A percentile compares a stretch with the other conserved stretches of the same genome.
phyloP scores from a whole-genome alignment of 345 rosid genomes.

The Camelina hispida region DNA sequence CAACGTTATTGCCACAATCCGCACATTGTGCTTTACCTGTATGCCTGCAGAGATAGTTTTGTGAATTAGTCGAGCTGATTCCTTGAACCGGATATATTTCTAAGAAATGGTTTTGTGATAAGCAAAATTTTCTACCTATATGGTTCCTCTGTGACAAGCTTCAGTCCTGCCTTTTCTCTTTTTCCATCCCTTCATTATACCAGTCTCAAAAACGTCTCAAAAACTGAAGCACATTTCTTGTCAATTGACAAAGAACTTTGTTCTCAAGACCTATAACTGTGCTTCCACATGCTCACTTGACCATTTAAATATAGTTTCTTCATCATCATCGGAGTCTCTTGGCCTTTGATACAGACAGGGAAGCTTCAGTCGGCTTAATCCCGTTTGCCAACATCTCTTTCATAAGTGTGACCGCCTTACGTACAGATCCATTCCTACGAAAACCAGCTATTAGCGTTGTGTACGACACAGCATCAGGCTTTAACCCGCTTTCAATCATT shows the following conservation, averaged over 20 bases:
- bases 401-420: constrained; percentile 47
- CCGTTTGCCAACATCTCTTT: constrained; percentile 51
- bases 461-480: constrained; percentile 18
- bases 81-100: neutral
- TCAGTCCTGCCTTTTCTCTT: neutral
- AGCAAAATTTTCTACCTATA: constrained; percentile 25
- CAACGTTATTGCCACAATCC: neutral
- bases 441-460: constrained; percentile 18
- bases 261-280: constrained; percentile 1
- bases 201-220: neutral
- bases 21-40: constrained; percentile 10
- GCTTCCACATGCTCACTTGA: constrained; percentile 12
- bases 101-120: neutral
- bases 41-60: neutral
- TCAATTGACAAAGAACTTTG: constrained; percentile 11
- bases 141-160: constrained; percentile 21
- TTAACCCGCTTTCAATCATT: neutral
- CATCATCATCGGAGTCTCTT: constrained; percentile 3
- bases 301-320: constrained; percentile 2
- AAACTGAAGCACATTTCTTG: neutral
- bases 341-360: constrained; percentile 38
- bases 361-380: constrained; percentile 39
- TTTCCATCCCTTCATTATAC: neutral
- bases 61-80: neutral
- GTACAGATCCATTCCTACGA: neutral